These are phyloP conservation scores for Boechera stricta DNA, from an alignment of 345 rosid genomes.

Conservation along the genomic window DNA sequence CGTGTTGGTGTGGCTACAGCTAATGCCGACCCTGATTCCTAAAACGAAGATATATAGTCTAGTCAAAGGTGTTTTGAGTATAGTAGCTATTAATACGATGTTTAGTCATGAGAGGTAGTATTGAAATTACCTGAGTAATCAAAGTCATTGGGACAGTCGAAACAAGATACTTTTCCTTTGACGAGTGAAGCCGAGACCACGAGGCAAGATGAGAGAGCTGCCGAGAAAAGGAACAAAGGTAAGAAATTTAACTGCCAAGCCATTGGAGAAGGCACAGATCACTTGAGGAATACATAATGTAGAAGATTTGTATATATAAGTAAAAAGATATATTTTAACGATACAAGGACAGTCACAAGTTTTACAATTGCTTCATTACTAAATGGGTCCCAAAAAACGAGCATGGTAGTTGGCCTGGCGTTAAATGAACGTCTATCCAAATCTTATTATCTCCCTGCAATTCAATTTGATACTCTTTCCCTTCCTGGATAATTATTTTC, in stretches of 20 bases:
- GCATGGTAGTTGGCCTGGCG: constrained; percentile 48
- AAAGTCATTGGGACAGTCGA: constrained; percentile 55
- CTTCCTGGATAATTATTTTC: too few species aligned
- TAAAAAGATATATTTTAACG: neutral
- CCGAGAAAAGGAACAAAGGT: constrained; percentile 45
- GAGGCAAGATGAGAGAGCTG: constrained; percentile 49
- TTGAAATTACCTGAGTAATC: constrained; percentile 64
- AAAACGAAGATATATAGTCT: constrained; percentile 31
- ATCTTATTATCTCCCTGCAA: constrained; percentile 25
- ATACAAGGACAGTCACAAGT: constrained; percentile 38
- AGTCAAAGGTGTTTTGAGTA: neutral
- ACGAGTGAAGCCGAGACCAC: constrained; percentile 51
- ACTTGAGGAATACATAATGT: constrained; percentile 20
- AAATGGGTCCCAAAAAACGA: constrained; percentile 40
- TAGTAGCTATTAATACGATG: neutral
- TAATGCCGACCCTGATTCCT: constrained; percentile 69
- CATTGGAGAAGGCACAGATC: constrained; percentile 48
- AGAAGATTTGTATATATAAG: constrained; percentile 29
- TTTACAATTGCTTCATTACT: constrained; percentile 45
- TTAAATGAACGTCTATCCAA: constrained; percentile 37
- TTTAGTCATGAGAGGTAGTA: neutral
- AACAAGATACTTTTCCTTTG: constrained; percentile 67
- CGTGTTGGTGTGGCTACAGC: constrained; percentile 59
- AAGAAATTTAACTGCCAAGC: constrained; percentile 38
- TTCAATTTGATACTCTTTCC: neutral